Evolutionary conservation across 2,329 filamentous ascomycete species (phyloP).

Genomic region (Trichoderma lentiforme): DNA sequence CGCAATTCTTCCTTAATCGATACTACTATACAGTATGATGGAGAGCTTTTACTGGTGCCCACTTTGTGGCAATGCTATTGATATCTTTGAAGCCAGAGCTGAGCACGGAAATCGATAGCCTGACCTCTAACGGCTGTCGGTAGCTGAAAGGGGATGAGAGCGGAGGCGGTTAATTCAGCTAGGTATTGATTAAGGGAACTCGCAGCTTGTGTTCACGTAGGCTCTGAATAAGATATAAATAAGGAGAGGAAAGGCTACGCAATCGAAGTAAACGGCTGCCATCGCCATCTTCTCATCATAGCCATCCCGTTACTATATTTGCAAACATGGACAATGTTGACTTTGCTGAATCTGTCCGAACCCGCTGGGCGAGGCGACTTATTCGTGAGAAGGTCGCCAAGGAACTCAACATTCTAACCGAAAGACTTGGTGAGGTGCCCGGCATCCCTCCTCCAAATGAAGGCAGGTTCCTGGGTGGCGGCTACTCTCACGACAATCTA

Average conservation of each 20-base stretch:
- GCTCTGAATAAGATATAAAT: background rate
- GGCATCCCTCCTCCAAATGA: background rate
- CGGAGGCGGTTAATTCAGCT: background rate
- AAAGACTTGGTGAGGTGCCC: background rate
- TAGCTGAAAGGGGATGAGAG: background rate
- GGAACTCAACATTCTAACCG: background rate
- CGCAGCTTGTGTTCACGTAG: background rate
- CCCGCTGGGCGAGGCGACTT: background rate
- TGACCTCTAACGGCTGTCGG: background rate
- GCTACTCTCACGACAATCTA: background rate
- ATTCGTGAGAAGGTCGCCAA: background rate
- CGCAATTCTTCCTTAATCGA: background rate
- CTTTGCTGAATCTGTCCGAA: background rate
- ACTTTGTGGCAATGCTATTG: background rate
- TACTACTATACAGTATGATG: background rate
- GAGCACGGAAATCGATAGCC: background rate
- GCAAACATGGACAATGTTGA: background rate
- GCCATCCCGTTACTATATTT: background rate
- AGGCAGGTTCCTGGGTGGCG: background rate
- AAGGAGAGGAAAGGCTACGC: background rate
- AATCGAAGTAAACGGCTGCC: background rate
- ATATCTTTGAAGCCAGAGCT: background rate
- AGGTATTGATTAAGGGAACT: rapidly evolving
- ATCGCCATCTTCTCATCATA: background rate
- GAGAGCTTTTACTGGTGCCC: background rate